Conservation (phyloP, 805 yeast genomes). For the Candida argentea region DNA sequence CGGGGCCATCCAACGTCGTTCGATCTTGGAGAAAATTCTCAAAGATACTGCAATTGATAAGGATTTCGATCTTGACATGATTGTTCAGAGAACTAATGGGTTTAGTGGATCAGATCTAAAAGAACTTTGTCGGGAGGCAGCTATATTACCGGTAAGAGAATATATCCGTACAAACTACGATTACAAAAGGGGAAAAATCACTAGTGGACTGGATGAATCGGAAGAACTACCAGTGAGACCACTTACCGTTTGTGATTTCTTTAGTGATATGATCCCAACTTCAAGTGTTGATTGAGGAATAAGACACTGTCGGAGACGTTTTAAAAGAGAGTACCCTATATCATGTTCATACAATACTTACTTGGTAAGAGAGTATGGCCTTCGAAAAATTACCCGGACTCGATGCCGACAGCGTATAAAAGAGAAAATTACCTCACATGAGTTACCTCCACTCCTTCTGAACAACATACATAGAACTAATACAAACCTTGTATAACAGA, state of each 20-base stretch:
- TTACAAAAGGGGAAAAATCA: constrained; percentile 27
- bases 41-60: constrained; percentile 52
- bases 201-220: constrained; percentile 8
- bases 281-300: constrained; percentile 1
- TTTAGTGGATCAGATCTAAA: constrained; percentile 85
- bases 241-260: constrained; percentile 53
- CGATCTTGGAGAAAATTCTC: constrained; percentile 62
- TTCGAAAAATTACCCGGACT: too few species aligned
- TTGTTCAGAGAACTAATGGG: constrained; percentile 57
- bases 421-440: too few species aligned
- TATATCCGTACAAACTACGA: constrained; percentile 54
- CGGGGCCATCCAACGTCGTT: constrained; percentile 49
- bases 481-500: too few species aligned
- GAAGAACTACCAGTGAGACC: constrained; percentile 47
- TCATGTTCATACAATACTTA: too few species aligned
- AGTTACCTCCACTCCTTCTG: too few species aligned
- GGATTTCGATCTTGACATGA: constrained; percentile 46
- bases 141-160: constrained; percentile 80
- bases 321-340: too few species aligned
- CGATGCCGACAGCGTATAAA: too few species aligned
- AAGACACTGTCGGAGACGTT: too few species aligned
- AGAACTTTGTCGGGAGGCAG: constrained; percentile 90
- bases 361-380: too few species aligned
- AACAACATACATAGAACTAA: too few species aligned
- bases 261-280: constrained; percentile 18